Evolutionary conservation across 192 early-diverging fungal genomes (phyloP), one percentile per base, ranked within the genome.

Genomic region (Mortierella claussenii): DNA sequence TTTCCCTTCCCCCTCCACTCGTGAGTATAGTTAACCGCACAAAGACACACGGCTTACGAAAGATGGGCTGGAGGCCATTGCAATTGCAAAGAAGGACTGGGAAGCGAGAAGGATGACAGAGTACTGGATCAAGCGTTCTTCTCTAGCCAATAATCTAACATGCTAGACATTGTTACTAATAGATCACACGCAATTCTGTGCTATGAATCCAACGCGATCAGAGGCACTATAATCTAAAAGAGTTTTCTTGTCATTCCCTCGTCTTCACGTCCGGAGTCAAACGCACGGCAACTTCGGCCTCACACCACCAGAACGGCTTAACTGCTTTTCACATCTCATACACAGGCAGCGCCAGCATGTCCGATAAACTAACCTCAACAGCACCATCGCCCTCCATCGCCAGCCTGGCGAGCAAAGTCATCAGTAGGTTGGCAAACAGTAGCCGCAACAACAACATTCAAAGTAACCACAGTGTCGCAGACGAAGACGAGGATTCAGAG

Each of bases 351-450:
- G 15, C 8, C 18, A 33, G 32, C 28, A 75, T 75, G 70, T 75
- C 70, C n/a, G 61, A 55, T 13, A 75, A 75, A 60, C 42, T 55
- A n/a, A 42, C 48, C 63, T 57, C 70, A 33, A 59, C 57, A 40
- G 70, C 56, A 33, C 53, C 70, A 20, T 65, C 73, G 33, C 58
- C 73, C 1, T 76, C 73, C 51, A 67, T 67, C 34, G 18, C 73
- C 24, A 76, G 67, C 15, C 58, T 66, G 6, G 59, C 63, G 18
- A 62, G n/a, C 36, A 76, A 76, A 43, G 57, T 48, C 58, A 66
- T 67, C 59, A 67, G 27, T 12, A 55, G 73, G 11, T 50, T 67
- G 2, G 45, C 73, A 3, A 58, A 52, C 37, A 27, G 52, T 37
- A 53, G 24, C 21, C 45, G 34, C 43, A 69, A 23, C 43, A 49